Evolutionary conservation across 2,329 filamentous ascomycete species (phyloP), one percentile per base, ranked within the genome.

Genomic region (Aureobasidium sp.): DNA sequence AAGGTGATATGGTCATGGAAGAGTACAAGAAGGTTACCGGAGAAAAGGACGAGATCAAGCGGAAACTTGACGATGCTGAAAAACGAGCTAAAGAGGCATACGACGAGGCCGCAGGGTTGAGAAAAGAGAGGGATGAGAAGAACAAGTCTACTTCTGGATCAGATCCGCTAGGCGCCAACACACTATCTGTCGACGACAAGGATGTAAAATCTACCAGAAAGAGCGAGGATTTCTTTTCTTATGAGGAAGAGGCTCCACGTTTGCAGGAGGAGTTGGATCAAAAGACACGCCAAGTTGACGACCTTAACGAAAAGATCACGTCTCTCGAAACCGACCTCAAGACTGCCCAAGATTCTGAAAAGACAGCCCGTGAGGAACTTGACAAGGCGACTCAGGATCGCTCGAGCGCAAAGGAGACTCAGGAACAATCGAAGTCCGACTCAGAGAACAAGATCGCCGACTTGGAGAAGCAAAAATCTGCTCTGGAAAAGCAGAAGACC

Each of bases 1-100:
- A 95, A 71, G 87, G 87, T 46, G 90, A 96, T 69, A 95, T 99
- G 89, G 87, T 96, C 3, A 87, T 95, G 84, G 89, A 96, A 50
- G 94, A 99, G 75, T 80, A 97, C 62, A 97, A 95, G 76, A 83
- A 91, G 13, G 86, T 97, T 0, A 88, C 91, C 0, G 82, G 83
- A 3, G 70, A 97, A 71, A 87, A 89, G 63, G 90, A 96, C 64
- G 84, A 86, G 17, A 80, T 89, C 64, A 93, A 91, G 73, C 89
- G 87, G 75, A 91, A 89, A 72, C 77, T 86, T 2, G 84, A 88
- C n/a, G 84, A 87, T 53, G 79, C 82, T 0, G 84, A 91, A 66
- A 84, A 87, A 70, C 82, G 83, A 57, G 77, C 85, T 0, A 82
- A 82, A 56, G 79, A 83, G 15, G 79, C 87, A 0, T 80, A 83